Conservation (phyloP, 225 moss, liverwort and hornwort species). For the Thuidium tamariscinum region DNA sequence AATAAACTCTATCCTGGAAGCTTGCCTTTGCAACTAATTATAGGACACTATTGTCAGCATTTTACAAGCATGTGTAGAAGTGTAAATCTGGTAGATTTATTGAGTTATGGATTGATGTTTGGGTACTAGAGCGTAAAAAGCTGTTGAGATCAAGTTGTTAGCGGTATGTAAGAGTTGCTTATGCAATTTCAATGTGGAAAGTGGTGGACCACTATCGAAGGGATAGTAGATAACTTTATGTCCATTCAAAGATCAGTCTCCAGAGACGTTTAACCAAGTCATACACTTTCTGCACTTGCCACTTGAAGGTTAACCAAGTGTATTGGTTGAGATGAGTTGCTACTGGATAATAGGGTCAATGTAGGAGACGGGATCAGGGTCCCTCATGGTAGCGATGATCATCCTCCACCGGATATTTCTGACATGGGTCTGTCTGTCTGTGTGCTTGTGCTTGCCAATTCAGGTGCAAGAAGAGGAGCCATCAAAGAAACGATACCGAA, state of each 20-base stretch:
- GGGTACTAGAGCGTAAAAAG: not conserved
- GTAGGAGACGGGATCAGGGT: not conserved
- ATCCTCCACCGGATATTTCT: not conserved
- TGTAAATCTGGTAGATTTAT: not conserved
- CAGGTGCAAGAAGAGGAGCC: slow-evolving; percentile 50
- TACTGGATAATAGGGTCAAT: not conserved
- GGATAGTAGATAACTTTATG: not conserved
- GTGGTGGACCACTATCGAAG: not conserved
- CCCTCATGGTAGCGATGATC: not conserved
- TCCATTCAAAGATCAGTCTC: not conserved
- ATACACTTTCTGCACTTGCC: not conserved
- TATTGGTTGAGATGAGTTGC: not conserved
- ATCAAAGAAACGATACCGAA: slow-evolving; percentile 68
- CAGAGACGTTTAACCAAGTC: not conserved
- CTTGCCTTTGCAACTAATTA: not conserved
- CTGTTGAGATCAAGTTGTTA: not conserved
- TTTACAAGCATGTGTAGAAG: not conserved
- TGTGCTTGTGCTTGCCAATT: not conserved
- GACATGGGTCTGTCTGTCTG: not conserved
- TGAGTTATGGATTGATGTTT: not conserved
- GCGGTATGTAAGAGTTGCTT: not conserved
- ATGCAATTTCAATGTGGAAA: not conserved
- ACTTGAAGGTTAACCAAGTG: not conserved
- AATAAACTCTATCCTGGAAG: not conserved
- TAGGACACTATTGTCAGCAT: not conserved